phyloP scores from a whole-genome alignment of 345 rosid species.

The Rhodamnia argentea region DNA sequence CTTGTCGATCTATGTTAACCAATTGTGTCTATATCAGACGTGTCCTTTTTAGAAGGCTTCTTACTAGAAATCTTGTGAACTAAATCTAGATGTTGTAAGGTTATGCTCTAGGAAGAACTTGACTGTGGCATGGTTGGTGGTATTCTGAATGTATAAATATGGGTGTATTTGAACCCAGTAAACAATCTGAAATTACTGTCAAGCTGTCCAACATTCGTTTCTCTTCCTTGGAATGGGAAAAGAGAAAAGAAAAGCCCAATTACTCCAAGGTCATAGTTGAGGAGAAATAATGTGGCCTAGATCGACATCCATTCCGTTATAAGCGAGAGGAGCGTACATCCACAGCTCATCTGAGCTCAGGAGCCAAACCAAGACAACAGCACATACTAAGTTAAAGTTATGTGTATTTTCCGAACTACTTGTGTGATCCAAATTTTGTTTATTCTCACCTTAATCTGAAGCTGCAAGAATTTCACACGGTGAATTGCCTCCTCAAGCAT shows the following conservation, averaged over 20 bases:
- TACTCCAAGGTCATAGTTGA: not conserved
- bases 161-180: not conserved
- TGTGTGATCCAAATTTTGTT: not conserved
- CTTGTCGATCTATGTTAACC: not conserved
- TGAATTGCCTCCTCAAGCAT: slow-evolving; percentile 87
- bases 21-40: not conserved
- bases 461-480: slow-evolving; percentile 72
- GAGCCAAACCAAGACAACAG: slow-evolving; percentile 25
- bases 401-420: not conserved
- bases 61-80: not conserved
- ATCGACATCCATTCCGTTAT: slow-evolving; percentile 60
- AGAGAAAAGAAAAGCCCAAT: not conserved
- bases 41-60: not conserved
- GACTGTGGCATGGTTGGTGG: not conserved
- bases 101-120: not conserved
- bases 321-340: slow-evolving; percentile 88
- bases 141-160: not conserved
- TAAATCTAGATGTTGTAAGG: not conserved
- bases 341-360: slow-evolving; percentile 85
- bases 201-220: not conserved
- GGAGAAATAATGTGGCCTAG: slow-evolving; percentile 44
- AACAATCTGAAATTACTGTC: not conserved
- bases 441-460: slow-evolving; percentile 58
- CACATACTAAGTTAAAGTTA: not conserved
- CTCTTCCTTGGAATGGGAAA: not conserved